Evolutionary conservation across 73 alveolate species (phyloP).

Genomic region (Paramecium sexaurelia): DNA sequence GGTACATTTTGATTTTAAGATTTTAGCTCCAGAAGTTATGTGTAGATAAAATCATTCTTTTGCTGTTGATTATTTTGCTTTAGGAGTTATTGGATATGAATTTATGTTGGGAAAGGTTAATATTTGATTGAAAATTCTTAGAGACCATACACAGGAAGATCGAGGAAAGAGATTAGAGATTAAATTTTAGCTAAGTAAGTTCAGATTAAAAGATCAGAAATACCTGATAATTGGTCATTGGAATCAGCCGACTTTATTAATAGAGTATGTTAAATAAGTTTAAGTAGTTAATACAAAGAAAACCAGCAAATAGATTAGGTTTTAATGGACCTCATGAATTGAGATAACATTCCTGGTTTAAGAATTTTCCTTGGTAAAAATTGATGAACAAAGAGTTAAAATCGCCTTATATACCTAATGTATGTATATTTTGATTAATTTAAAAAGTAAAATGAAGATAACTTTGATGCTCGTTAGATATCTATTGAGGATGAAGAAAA

Average conservation of each 20-base stretch:
- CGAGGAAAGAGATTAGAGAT: slow-evolving; percentile 96
- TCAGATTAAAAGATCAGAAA: slow-evolving; percentile 82
- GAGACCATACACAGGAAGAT: slow-evolving; percentile 97
- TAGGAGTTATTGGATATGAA: slow-evolving; percentile 96
- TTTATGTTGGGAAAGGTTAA: slow-evolving; percentile 90
- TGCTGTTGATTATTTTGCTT: slow-evolving; percentile 94
- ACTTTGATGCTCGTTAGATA: slow-evolving; percentile 71
- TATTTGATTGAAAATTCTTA: neutral
- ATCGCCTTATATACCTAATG: slow-evolving; percentile 90
- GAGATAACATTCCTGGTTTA: slow-evolving; percentile 95
- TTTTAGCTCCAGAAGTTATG: slow-evolving; percentile 92
- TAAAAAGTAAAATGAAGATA: slow-evolving; percentile 62
- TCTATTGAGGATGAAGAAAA: slow-evolving; percentile 64
- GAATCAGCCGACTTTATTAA: slow-evolving; percentile 93
- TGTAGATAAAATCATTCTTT: slow-evolving; percentile 91
- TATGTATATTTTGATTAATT: neutral
- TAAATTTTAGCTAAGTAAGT: slow-evolving; percentile 93
- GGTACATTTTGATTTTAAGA: slow-evolving; percentile 54
- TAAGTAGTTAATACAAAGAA: slow-evolving; percentile 73
- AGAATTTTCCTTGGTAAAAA: slow-evolving; percentile 89
- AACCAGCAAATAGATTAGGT: slow-evolving; percentile 90
- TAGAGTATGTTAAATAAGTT: slow-evolving; percentile 65
- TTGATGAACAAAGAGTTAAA: slow-evolving; percentile 80
- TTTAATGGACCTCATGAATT: slow-evolving; percentile 95
- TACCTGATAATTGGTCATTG: slow-evolving; percentile 94